These are phyloP conservation scores for Schwanniomyces sp. DNA, from an alignment of 805 yeast genomes.

Conservation along the genomic window DNA sequence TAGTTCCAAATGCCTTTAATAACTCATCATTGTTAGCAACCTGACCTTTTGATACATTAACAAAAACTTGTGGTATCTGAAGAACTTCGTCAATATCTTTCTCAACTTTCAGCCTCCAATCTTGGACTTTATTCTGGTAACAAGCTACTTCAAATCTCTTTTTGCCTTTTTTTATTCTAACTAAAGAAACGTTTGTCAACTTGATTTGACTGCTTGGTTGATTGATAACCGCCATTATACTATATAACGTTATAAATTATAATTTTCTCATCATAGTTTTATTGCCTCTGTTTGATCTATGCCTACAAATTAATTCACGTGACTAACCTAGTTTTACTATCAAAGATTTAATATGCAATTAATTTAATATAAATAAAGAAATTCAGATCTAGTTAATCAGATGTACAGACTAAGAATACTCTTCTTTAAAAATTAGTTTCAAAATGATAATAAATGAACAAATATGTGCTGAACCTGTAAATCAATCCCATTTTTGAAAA, in stretches of 20 bases:
- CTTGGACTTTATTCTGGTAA: conserved; percentile 95
- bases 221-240: conserved; percentile 52
- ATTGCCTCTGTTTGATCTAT: background rate
- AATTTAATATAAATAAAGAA: conserved; percentile 1
- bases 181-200: conserved; percentile 91
- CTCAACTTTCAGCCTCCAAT: conserved; percentile 84
- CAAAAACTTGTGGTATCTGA: conserved; percentile 92
- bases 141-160: conserved; percentile 94
- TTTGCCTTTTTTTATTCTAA: conserved; percentile 86
- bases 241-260: background rate
- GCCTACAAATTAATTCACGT: background rate
- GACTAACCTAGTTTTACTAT: background rate
- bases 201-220: conserved; percentile 90
- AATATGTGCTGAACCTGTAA: background rate
- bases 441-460: background rate
- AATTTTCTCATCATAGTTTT: background rate
- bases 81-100: conserved; percentile 94
- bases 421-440: background rate
- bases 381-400: background rate
- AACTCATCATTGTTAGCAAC: conserved; percentile 89
- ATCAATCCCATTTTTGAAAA: too few species aligned
- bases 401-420: background rate
- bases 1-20: conserved; percentile 67
- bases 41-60: conserved; percentile 91
- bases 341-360: background rate